These are phyloP conservation scores for Eucalyptus albens DNA, from an alignment of 345 rosid genomes.

Conservation along the genomic window DNA sequence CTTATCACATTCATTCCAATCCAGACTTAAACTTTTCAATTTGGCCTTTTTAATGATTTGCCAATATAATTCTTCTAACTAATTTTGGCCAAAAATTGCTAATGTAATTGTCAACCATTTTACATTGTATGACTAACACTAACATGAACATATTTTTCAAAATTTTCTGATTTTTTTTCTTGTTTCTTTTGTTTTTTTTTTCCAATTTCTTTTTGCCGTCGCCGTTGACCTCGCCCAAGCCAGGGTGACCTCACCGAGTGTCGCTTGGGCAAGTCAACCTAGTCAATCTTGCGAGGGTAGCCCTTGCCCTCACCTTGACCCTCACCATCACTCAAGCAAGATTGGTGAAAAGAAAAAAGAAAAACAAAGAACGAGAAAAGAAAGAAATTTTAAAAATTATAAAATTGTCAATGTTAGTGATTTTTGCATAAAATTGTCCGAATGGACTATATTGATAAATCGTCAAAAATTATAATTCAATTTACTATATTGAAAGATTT, in stretches of 20 bases:
- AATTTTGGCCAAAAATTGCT: no score
- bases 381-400: no score
- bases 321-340: background rate
- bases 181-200: no score
- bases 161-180: no score
- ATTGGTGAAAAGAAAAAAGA: background rate
- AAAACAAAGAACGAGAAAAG: background rate
- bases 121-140: background rate
- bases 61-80: no score
- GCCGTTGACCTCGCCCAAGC: rapidly evolving
- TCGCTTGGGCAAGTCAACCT: rapidly evolving
- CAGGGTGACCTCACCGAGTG: rapidly evolving
- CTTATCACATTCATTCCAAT: background rate
- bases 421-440: rapidly evolving
- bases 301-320: background rate
- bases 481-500: no score
- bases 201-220: no score
- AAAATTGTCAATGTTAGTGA: background rate
- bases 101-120: rapidly evolving
- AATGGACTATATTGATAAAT: no score
- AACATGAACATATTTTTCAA: background rate
- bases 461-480: background rate
- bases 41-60: background rate
- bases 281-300: background rate
- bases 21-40: background rate